Evolutionary conservation across 805 yeast species (phyloP), one percentile per base, ranked within the genome.

Genomic region (Jamesozyma rosinii): DNA sequence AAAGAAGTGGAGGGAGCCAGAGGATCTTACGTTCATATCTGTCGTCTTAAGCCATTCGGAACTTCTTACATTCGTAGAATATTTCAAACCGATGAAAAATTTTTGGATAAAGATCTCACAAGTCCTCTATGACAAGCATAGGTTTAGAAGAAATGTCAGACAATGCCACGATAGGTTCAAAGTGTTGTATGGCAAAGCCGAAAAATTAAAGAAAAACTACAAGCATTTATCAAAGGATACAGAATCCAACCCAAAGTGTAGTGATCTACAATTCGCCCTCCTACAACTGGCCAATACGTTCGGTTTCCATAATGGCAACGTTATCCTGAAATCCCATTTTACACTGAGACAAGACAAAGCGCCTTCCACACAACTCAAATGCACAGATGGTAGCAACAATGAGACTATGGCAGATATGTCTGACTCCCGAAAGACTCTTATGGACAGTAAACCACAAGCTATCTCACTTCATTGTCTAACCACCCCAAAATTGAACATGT

Each of bases 121-220:
- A 17, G 47, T 50, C n/a, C 37, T 58, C 20, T 35, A 35, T 10
- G 48, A 51, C 20, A 48, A 44, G 35, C 46, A 51, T 37, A 45
- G 47, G 10, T 48, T 43, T 36, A 49, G 47, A 15, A 48, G 61
- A 42, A 58, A 58, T 44, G 46, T 55, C n/a, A 49, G 62, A 35
- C 62, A 58, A 40, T 56, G 61, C 38, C 58, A 57, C 37, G 62
- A 58, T 45, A 44, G 62, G 30, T 58, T 56, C 43, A 58, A 56
- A 42, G 53, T 58, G 5, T 40, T 58, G 11, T 53, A 51, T 44
- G 38, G 49, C 6, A 55, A 52, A 44, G 54, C 54, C 5, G 39
- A 35, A 15, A 52, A 47, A 27, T 17, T 44, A 15, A 32, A 38
- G 31, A 31, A 38, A 15, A 26, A 21, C n/a, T 34, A 37, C 22